A percentile compares a stretch with the other conserved stretches of the same genome.
phyloP scores from a whole-genome alignment of 1,139 yeast species.

The Yamadazyma pseudoaaseri region DNA sequence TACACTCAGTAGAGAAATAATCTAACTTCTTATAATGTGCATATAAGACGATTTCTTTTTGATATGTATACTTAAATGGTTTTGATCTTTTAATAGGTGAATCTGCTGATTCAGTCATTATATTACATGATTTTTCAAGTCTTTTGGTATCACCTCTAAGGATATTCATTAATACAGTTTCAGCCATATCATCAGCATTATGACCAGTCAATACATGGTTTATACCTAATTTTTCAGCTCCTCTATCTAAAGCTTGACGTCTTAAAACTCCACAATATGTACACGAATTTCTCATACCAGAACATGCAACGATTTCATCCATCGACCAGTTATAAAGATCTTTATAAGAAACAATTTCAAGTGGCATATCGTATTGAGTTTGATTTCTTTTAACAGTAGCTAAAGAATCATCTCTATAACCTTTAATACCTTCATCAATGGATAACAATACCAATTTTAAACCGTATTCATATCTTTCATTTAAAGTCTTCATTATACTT shows the following conservation, averaged over 20 bases:
- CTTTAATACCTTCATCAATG: slow-evolving; percentile 96
- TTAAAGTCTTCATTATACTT: slow-evolving; percentile 77
- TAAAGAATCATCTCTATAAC: slow-evolving; percentile 94
- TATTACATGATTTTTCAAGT: slow-evolving; percentile 84
- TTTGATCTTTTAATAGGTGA: slow-evolving; percentile 87
- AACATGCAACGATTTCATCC: slow-evolving; percentile 96
- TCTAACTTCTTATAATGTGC: slow-evolving; percentile 96
- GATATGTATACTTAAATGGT: slow-evolving; percentile 94
- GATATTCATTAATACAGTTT: slow-evolving; percentile 92
- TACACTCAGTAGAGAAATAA: slow-evolving; percentile 95
- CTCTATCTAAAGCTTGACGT: slow-evolving; percentile 94
- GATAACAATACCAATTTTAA: slow-evolving; percentile 77
- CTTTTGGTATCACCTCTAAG: slow-evolving; percentile 96
- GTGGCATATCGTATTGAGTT: slow-evolving; percentile 80
- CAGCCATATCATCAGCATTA: slow-evolving; percentile 99
- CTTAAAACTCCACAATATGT: slow-evolving; percentile 98
- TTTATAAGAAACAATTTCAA: slow-evolving; percentile 85
- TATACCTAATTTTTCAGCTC: slow-evolving; percentile 86
- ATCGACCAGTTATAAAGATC: slow-evolving; percentile 95
- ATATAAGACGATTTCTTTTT: slow-evolving; percentile 94
- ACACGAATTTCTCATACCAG: slow-evolving; percentile 92
- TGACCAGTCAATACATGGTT: slow-evolving; percentile 96
- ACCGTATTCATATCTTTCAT: slow-evolving; percentile 87
- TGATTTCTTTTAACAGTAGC: slow-evolving; percentile 96
- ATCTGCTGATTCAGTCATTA: slow-evolving; percentile 76